Base-by-base conservation (phyloP, 75 land plant genomes). In the Chamaecyparis obtusa region DNA sequence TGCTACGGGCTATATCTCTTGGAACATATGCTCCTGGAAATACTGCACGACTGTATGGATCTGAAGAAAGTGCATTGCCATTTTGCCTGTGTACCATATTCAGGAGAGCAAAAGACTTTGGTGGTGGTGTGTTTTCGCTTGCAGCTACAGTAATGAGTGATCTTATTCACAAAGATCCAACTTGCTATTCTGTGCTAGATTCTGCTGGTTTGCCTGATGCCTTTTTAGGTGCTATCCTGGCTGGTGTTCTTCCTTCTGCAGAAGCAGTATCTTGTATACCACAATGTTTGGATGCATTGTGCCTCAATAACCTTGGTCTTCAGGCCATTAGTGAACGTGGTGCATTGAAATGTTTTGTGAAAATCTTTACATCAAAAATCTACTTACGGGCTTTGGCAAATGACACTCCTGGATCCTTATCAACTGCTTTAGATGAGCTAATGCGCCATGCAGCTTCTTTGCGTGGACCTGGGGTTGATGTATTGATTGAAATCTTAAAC, bases 121-220 rank as follows among this genome's bases (percentile, higher is more conserved):
- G 99, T 77, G 99, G 99, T 74, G 99, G 96, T 39, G 95, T 98
- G 3, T 98, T 94, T 89, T 93, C 97, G 41, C 91, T 95, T 87
- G 99, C 99, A 81, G 99, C 96, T 41, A 95, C 95, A 85, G 96
- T 97, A 13, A 96, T 98, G 99, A 95, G 97, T 89, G 99, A 98
- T 91, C 89, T 98, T 13, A 96, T 98, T 85, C 99, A 98, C 88
- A 97, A 95, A 79, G 99, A 98, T 89, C 99, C 99, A 56, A 97
- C 99, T 13, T 97, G 96, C 88, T 98, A 92, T 89, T 86, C 97
- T 79, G 89, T 94, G 48, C 91, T 98, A 76, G 95, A 95, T 89
- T 95, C 91, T 27, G 96, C 96, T 82, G 99, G 93, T 86, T 89
- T 98, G 64, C 99, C 99, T 41, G 84, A 87, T 87, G 97, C 99